A percentile compares a stretch with the other conserved stretches of the same genome.
phyloP scores from a whole-genome alignment of 2,329 filamentous ascomycete species.

The Didymosphaeria variabile region DNA sequence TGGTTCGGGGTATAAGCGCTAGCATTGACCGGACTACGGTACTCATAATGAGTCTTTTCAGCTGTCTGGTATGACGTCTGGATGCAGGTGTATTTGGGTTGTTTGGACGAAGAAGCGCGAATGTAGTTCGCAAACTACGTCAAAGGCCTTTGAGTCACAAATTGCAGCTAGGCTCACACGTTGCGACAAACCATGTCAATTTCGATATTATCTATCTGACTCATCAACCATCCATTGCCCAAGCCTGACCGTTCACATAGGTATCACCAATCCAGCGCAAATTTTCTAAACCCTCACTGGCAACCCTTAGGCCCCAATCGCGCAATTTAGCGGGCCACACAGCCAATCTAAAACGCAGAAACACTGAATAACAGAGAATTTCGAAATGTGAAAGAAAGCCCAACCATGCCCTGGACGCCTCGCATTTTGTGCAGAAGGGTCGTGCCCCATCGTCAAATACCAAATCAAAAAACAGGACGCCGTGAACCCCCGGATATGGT shows the following conservation, averaged over 20 bases:
- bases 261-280: slow-evolving; percentile 10
- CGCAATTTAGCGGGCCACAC: slow-evolving; percentile 20
- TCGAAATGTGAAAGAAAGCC: slow-evolving; percentile 3
- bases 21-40: not conserved
- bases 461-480: slow-evolving; percentile 11
- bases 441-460: slow-evolving; percentile 5
- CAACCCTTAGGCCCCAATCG: not conserved
- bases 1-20: not conserved
- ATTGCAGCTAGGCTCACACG: not conserved
- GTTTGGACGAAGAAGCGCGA: too few relatives aligned
- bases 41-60: not conserved
- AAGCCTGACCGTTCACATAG: not conserved
- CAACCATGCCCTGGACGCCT: slow-evolving; percentile 17
- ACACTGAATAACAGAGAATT: not conserved
- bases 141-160: not conserved
- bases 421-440: slow-evolving; percentile 22
- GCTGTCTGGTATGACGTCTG: not conserved
- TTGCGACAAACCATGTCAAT: slow-evolving; percentile 12
- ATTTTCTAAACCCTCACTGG: slow-evolving; percentile 1
- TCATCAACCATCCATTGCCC: not conserved
- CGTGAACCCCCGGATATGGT: slow-evolving; percentile 14
- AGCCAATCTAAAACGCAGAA: not conserved
- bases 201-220: slow-evolving; percentile 10
- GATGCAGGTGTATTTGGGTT: too few relatives aligned
- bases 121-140: not conserved